Percentiles rank a stretch among this genome's conserved stretches.
Conservation (phyloP, 1,284 basidiomycete genomes). For the Xerocomus cyaneibrunnescens region DNA sequence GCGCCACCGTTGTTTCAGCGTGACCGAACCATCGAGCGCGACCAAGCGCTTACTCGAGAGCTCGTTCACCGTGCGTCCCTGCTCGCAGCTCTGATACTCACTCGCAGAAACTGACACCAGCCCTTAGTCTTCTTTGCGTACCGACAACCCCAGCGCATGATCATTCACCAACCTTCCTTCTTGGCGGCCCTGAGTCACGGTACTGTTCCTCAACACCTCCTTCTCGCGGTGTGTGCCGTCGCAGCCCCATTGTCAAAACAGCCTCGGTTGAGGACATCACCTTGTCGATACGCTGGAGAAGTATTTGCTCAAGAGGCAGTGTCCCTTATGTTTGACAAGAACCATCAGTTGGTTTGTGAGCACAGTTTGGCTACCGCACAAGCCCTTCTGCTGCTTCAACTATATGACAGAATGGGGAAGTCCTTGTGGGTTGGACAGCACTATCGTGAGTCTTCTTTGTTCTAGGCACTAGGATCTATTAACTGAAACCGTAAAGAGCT, state of each 20-base stretch:
- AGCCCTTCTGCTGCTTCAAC: conserved; percentile 67
- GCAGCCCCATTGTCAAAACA: conserved; percentile 72
- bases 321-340: conserved; percentile 67
- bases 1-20: conserved; percentile 28
- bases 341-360: conserved; percentile 53
- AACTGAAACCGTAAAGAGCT: conserved; percentile 46
- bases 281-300: conserved; percentile 65
- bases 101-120: conserved; percentile 6
- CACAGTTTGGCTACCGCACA: conserved; percentile 63
- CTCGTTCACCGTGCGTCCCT: conserved; percentile 64
- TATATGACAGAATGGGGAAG: conserved; percentile 61
- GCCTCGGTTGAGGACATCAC: conserved; percentile 54
- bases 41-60: conserved; percentile 65
- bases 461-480: conserved; percentile 10
- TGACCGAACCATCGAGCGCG: conserved; percentile 47
- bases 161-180: conserved; percentile 76
- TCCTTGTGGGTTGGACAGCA: conserved; percentile 34
- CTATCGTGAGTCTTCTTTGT: conserved; percentile 25
- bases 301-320: conserved; percentile 66
- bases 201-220: conserved; percentile 62
- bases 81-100: neutral
- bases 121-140: conserved; percentile 74
- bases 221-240: conserved; percentile 70
- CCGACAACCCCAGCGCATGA: conserved; percentile 68
- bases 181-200: conserved; percentile 60